Base-by-base conservation (phyloP, 495 filamentous ascomycete genomes). In the Xylaria sp. region DNA sequence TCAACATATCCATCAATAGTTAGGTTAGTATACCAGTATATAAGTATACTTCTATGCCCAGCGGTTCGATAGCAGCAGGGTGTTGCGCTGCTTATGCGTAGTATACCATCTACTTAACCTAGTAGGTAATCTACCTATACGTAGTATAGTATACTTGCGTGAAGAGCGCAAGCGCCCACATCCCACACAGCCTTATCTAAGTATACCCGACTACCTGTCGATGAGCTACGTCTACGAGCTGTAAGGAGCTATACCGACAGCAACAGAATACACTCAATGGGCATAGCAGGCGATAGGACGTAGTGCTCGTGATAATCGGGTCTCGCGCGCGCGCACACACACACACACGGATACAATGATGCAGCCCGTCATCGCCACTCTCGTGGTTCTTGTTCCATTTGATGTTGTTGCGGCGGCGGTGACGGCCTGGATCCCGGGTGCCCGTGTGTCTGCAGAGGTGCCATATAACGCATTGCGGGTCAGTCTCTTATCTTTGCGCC, bases 401-500 rank as follows among this genome's bases (percentile, higher is more conserved):
- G 40, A 52, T 35, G 43, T 35, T 43, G 44, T 26, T 35, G 64
- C 64, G 64, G 64, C 64, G 64, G 64, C 64, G 64, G 64, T 31
- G 35, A 55, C 64, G 64, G 64, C 64, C 48, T 53, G 48, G 64
- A 55, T 67, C 48, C 64, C 64, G 64, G 64, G 48, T 43, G 46
- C 48, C 48, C 46, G 64, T 41, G 64, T 66, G 46, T 52, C 5
- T 37, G 44, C 15, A 44, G 58, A 41, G 35, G 58, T 37, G 57
- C 58, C 58, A 61, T 61, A 61, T 12, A 61, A 21, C 26, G 48
- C 48, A 55, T 40, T 67, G 63, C 63, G 48, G 64, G 64, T 12
- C 46, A 50, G 64, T 41, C 48, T 33, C 64, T 67, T 67, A 67
- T 67, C 64, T 67, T 67, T 67, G 64, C 64, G 64, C 48, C 64